phyloP scores from a whole-genome alignment of 352 stramenopile species.

The Phytopythium vexans region DNA sequence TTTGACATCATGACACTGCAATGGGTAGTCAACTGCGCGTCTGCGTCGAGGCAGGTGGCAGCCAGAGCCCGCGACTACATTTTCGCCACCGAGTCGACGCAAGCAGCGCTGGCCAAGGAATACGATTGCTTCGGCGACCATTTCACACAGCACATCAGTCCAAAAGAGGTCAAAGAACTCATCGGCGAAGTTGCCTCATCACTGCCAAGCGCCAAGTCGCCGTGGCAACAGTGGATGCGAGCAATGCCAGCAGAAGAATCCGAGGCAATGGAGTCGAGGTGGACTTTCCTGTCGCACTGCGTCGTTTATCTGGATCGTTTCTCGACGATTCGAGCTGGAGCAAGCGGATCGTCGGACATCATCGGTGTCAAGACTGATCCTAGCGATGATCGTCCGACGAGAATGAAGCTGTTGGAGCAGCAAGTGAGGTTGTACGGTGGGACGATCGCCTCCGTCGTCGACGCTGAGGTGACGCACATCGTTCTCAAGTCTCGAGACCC shows the following conservation, averaged over 20 bases:
- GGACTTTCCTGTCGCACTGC: constrained; percentile 76
- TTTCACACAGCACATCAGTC: constrained; percentile 53
- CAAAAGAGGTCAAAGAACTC: constrained; percentile 47
- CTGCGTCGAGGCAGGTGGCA: constrained; percentile 22
- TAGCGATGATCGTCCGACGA: constrained; percentile 20
- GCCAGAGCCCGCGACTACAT: constrained; percentile 65
- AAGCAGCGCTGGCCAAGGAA: constrained; percentile 51
- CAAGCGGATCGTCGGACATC: too few relatives aligned
- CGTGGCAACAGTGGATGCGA: constrained; percentile 51
- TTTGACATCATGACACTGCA: constrained; percentile 70
- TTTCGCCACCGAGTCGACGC: constrained; percentile 60
- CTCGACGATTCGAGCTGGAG: constrained; percentile 10
- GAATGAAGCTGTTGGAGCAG: constrained; percentile 57
- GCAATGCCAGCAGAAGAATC: constrained; percentile 51
- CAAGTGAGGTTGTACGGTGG: constrained; percentile 59
- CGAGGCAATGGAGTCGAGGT: constrained; percentile 59
- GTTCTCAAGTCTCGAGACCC: constrained; percentile 33
- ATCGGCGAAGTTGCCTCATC: constrained; percentile 33
- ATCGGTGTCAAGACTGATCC: too few relatives aligned
- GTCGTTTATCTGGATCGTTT: constrained; percentile 62
- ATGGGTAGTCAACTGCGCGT: constrained; percentile 57
- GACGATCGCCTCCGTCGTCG: constrained; percentile 28
- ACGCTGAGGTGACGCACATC: constrained; percentile 59
- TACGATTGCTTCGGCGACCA: constrained; percentile 76
- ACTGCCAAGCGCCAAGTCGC: neutral